Base-by-base conservation (phyloP, 1,139 yeast genomes). In the Hyphopichia buzzinii region DNA sequence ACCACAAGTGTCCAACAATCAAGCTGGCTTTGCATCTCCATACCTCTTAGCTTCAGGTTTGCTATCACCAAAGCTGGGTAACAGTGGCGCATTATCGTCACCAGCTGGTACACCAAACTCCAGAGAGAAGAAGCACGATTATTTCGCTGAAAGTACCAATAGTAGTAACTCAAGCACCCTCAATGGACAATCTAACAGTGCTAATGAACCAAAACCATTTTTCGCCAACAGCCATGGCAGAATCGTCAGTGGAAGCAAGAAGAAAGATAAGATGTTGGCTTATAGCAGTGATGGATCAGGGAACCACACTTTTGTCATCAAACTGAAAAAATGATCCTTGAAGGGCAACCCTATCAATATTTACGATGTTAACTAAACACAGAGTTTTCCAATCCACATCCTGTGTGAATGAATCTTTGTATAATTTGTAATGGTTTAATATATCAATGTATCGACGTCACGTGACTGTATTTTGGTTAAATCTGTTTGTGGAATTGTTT, bases 11-110 rank as follows among this genome's bases (percentile, higher is more conserved):
- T 48, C 12, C 37, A 53, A 14, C 3, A 47, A 42, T 33, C 59
- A 48, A 31, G 50, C 55, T 30, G 84, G 84, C 1, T 75, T 80
- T 55, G 72, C 79, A 0, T 77, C 84, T 1, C 84, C 86, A 2
- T 80, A 77, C 43, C 60, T 79, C 34, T 55, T 79, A 39, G 82
- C 84, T 0, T 69, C 82, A 0, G 84, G 83, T 0, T 43, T 74
- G 33, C 54, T 71, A 30, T 72, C 83, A 4, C 79, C 81, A 3
- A 71, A 67, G 43, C 66, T 57, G 47, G 64, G 53, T 33, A 44
- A 41, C 29, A 49, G 57, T 33, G 40, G 41, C 13, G 40, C 46
- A 1, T 38, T 48, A 1, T 48, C 60, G 13, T 54, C 67, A 6
- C 52, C 56, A 16, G 39, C 50, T 2, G 49, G 48, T 3, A 54